Base-by-base conservation (phyloP, 106 monocot species). In the Allium cepa region DNA sequence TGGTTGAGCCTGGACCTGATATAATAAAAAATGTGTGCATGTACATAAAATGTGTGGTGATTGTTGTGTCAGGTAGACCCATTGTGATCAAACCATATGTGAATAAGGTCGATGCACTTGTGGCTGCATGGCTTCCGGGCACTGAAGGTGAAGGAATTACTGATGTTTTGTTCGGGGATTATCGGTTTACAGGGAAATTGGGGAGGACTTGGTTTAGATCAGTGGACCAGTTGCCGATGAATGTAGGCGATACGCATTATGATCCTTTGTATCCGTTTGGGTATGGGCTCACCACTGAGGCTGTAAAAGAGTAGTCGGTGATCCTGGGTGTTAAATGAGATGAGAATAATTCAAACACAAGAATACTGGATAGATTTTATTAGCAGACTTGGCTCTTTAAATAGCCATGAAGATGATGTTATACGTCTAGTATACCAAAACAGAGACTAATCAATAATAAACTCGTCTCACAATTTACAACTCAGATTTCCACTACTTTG, bases 121-220 rank as follows among this genome's bases (percentile, higher is more conserved):
- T 85, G 1, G 85, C 73, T 0, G 85, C 85, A 4, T 86, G 85
- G 83, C 79, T 83, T 49, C 83, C 83, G 7, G 83, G 83, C 9
- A 64, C 83, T 10, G 79, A 83, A 61, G 83, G 76, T 13, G 69
- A 69, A 12, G 83, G 83, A 1, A 59, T 83, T 4, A 48, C 74
- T 8, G 79, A 79, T 46, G 74, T 66, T 8, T 16, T 79, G 5
- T 73, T 57, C 17, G 73, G 73, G 3, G 73, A 73, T 18, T 57
- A 22, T 49, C 66, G 73, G 9, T 79, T 79, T 46, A 52, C 70
- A 0, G 79, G 79, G 0, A 79, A 70, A 50, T 74, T 79, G 13
- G 57, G 71, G 10, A 28, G 56, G 46, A 70, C 70, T 27, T 64
- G 62, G 69, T 77, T 76, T 67, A 45, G 52, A 47, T 50, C 51